These are phyloP conservation scores for Fusarium proliferatum DNA, from an alignment of 2,329 filamentous ascomycete genomes.

Conservation along the genomic window DNA sequence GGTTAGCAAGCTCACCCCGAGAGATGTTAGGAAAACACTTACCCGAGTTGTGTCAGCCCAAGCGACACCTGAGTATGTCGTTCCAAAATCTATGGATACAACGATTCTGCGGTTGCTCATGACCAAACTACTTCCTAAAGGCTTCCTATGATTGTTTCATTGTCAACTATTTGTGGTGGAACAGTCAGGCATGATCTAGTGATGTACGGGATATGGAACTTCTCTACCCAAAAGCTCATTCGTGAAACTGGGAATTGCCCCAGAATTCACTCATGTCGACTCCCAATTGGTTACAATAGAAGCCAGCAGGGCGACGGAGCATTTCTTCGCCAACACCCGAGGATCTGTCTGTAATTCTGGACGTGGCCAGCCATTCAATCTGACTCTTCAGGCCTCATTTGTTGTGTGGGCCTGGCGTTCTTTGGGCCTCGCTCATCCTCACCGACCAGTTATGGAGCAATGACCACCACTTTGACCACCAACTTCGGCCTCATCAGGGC, in stretches of 20 bases:
- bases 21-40: slow-evolving; percentile 33
- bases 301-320: slow-evolving; percentile 29
- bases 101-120: slow-evolving; percentile 57
- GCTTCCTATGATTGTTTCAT: slow-evolving; percentile 35
- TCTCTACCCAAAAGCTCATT: slow-evolving; percentile 21
- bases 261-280: slow-evolving; percentile 28
- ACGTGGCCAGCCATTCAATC: slow-evolving; percentile 17
- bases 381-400: slow-evolving; percentile 35
- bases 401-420: slow-evolving; percentile 17
- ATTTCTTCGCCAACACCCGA: slow-evolving; percentile 34
- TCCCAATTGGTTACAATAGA: slow-evolving; percentile 25
- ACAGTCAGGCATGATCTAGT: slow-evolving; percentile 27
- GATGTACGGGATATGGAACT: slow-evolving; percentile 18
- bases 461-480: slow-evolving; percentile 34
- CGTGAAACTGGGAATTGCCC: slow-evolving; percentile 28
- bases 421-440: slow-evolving; percentile 32
- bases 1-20: slow-evolving; percentile 37
- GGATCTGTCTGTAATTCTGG: slow-evolving; percentile 25
- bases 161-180: slow-evolving; percentile 34
- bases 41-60: slow-evolving; percentile 59
- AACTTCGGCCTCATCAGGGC: slow-evolving; percentile 20
- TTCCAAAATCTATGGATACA: slow-evolving; percentile 67
- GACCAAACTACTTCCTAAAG: slow-evolving; percentile 27
- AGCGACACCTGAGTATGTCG: slow-evolving; percentile 66
- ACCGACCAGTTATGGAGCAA: slow-evolving; percentile 26